Evolutionary conservation across 495 filamentous ascomycete species (phyloP).

Genomic region (Thermochaetoides thermophila): DNA sequence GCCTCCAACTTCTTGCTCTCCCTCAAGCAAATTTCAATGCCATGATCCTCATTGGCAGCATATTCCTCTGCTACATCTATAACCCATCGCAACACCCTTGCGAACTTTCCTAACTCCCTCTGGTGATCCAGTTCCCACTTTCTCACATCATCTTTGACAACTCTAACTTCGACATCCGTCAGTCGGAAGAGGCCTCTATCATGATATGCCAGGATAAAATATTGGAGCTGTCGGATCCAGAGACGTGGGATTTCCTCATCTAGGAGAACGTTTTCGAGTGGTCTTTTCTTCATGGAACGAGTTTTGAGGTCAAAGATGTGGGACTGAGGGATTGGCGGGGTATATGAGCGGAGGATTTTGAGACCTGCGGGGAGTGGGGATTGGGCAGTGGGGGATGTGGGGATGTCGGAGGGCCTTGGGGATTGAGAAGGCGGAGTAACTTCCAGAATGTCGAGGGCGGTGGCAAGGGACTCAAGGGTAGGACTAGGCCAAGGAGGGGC

Average conservation of each 20-base stretch:
- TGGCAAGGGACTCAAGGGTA: slow-evolving; percentile 3
- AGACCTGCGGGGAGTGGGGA: too few species aligned
- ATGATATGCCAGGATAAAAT: slow-evolving; percentile 49
- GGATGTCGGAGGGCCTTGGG: slow-evolving; percentile 4
- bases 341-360: too few species aligned
- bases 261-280: slow-evolving; percentile 11
- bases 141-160: slow-evolving; percentile 30
- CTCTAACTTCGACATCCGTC: slow-evolving; percentile 28
- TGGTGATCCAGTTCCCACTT: slow-evolving; percentile 39
- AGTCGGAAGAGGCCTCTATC: slow-evolving; percentile 33
- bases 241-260: slow-evolving; percentile 37
- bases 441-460: background rate
- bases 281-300: slow-evolving; percentile 25
- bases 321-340: slow-evolving; percentile 35
- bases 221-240: slow-evolving; percentile 47
- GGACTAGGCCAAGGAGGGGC: background rate
- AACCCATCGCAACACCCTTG: slow-evolving; percentile 30
- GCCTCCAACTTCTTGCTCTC: too few species aligned
- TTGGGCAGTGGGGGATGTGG: slow-evolving; percentile 8
- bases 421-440: background rate
- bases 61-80: slow-evolving; percentile 10
- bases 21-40: too few species aligned
- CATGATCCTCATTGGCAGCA: too few species aligned
- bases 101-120: slow-evolving; percentile 22
- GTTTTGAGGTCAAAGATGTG: slow-evolving; percentile 58